Evolutionary conservation across 345 rosid species (phyloP).

Genomic region (Populus pruinosa): DNA sequence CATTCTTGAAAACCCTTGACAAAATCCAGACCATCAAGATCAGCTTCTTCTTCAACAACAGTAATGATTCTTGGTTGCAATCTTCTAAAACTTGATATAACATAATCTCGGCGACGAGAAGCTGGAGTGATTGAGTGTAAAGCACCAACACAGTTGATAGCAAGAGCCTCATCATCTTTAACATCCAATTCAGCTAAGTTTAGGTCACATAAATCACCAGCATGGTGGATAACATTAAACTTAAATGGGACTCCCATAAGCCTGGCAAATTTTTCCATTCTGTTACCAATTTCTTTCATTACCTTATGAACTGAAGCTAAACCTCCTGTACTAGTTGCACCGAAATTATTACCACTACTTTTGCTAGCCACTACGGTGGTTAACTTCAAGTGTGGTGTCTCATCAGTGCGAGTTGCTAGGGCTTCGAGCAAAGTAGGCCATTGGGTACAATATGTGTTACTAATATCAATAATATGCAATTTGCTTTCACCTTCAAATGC

Average conservation of each 20-base stretch:
- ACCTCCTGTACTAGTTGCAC: constrained; percentile 23
- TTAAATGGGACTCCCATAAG: constrained; percentile 97
- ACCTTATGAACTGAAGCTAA: constrained; percentile 49
- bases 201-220: constrained; percentile 65
- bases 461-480: constrained; percentile 79
- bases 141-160: constrained; percentile 66
- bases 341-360: constrained; percentile 9
- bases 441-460: constrained; percentile 91
- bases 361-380: constrained; percentile 58
- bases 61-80: constrained; percentile 77
- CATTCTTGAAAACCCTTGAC: constrained; percentile 68
- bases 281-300: constrained; percentile 83
- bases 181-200: constrained; percentile 51
- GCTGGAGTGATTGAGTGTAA: constrained; percentile 52
- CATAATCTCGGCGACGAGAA: constrained; percentile 55
- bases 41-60: constrained; percentile 89
- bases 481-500: constrained; percentile 78
- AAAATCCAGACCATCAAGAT: constrained; percentile 67
- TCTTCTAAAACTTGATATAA: constrained; percentile 54
- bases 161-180: constrained; percentile 70
- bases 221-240: constrained; percentile 73
- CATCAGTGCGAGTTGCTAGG: constrained; percentile 88
- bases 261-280: constrained; percentile 95
- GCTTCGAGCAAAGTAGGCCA: constrained; percentile 99
- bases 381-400: constrained; percentile 74